Evolutionary conservation across 2,329 filamentous ascomycete genomes (phyloP).

Genomic region (Zymoseptoria tritici): DNA sequence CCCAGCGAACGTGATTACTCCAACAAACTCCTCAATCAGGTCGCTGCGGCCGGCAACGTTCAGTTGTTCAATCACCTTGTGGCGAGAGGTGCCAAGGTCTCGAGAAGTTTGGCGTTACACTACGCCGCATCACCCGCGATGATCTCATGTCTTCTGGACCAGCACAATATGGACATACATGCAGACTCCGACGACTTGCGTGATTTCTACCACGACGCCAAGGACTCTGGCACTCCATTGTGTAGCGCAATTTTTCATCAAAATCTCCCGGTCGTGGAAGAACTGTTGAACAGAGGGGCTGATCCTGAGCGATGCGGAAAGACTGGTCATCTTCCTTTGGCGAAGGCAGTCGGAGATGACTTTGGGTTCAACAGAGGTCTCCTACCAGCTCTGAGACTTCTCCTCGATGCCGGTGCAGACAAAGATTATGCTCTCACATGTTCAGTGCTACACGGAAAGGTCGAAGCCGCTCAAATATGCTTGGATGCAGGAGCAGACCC

Average conservation of each 20-base stretch:
- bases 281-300: constrained; percentile 8
- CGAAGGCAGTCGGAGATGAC: neutral
- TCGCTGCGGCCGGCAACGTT: constrained; percentile 10
- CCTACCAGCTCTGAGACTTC: constrained; percentile 3
- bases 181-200: constrained; percentile 6
- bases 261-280: constrained; percentile 8
- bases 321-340: neutral
- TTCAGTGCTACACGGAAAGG: neutral
- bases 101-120: constrained; percentile 6
- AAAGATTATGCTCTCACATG: neutral
- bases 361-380: neutral
- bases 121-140: constrained; percentile 4
- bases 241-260: constrained; percentile 5
- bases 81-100: constrained; percentile 5
- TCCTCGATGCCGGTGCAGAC: constrained; percentile 8
- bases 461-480: constrained; percentile 5
- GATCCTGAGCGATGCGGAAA: neutral
- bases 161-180: constrained; percentile 10
- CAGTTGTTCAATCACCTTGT: constrained; percentile 11
- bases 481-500: constrained; percentile 1
- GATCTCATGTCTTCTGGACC: constrained; percentile 8
- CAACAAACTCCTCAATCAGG: constrained; percentile 7
- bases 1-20: constrained; percentile 4
- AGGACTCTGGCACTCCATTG: constrained; percentile 8
- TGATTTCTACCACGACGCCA: constrained; percentile 1